phyloP scores from a whole-genome alignment of 1,139 yeast genomes.

The Suhomyces panamericanus region DNA sequence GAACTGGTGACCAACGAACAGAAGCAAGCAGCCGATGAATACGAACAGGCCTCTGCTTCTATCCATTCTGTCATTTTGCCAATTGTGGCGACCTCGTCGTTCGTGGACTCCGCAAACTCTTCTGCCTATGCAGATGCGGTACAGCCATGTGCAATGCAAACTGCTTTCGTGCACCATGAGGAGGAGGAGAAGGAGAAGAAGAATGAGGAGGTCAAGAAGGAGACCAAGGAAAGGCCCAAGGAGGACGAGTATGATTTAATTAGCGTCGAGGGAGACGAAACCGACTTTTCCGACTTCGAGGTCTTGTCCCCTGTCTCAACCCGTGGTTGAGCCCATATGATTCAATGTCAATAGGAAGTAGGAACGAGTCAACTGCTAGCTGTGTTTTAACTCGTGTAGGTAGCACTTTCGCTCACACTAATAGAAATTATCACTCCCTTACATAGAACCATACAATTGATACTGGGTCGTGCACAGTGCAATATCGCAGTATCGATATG shows the following conservation, averaged over 20 bases:
- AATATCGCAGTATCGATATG: not conserved
- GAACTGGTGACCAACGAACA: not conserved
- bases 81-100: not conserved
- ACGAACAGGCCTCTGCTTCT: not conserved
- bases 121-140: not conserved
- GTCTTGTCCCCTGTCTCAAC: conserved; percentile 32
- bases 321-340: not conserved
- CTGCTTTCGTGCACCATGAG: not conserved
- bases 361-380: not conserved
- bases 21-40: not conserved
- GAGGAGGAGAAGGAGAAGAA: not conserved
- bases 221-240: not conserved
- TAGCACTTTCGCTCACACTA: too few species aligned
- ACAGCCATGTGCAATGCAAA: not conserved
- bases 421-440: too few species aligned
- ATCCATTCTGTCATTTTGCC: conserved; percentile 1
- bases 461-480: not conserved
- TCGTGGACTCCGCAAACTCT: not conserved
- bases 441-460: not conserved
- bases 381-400: not conserved
- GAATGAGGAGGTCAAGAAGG: not conserved
- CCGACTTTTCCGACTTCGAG: conserved; percentile 40
- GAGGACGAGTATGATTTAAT: conserved; percentile 37
- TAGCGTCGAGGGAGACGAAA: conserved; percentile 32
- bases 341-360: not conserved